Evolutionary conservation across 2,329 filamentous ascomycete genomes (phyloP), one percentile per base, ranked within the genome.

Genomic region (Furcasterigmium furcatum): DNA sequence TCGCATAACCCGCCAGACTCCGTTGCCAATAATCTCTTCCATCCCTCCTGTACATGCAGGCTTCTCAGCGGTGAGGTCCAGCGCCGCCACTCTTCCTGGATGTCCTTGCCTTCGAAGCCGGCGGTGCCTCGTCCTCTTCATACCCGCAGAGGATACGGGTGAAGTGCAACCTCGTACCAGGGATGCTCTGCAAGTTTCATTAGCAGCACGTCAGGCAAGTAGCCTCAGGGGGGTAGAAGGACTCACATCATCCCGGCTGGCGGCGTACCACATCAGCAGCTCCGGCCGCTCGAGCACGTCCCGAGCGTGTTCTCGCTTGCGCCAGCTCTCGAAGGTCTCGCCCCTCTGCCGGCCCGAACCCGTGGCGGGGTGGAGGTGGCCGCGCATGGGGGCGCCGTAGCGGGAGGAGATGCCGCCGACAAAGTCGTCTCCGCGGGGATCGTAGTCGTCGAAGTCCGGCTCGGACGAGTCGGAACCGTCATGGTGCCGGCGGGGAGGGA

Each of bases 201-300:
- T 38, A n/a, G 7, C 34, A 27, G 24, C 32, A 24, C 22, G 9
- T 9, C 38, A 14, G 38, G 4, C 21, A 38, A 8, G n/a, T 12
- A 24, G 18, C 9, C 18, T 4, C 18, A n/a, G 22, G 32, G 19
- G 35, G 34, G 30, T 4, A 22, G 34, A 29, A 32, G 20, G 10
- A 68, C 76, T 54, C 58, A 84, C 81, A 53, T 81, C 74, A 25
- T 71, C 70, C 24, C 69, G 68, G 51, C 73, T 73, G 52, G 76
- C 71, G 3, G 81, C 76, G 35, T 79, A 73, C 67, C 80, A 80
- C 70, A 81, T 77, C 40, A 85, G 63, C 46, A 78, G 62, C 55
- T 84, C 80, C 0, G 79, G 80, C 21, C 61, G 73, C 51, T 80
- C 76, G 3, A 85, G 70, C 32, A 83, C 70, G 10, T 73, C 65